A percentile compares a stretch with the other conserved stretches of the same genome.
Conservation (phyloP, 2,329 filamentous ascomycete species). For the Harringtonia lauricola region DNA sequence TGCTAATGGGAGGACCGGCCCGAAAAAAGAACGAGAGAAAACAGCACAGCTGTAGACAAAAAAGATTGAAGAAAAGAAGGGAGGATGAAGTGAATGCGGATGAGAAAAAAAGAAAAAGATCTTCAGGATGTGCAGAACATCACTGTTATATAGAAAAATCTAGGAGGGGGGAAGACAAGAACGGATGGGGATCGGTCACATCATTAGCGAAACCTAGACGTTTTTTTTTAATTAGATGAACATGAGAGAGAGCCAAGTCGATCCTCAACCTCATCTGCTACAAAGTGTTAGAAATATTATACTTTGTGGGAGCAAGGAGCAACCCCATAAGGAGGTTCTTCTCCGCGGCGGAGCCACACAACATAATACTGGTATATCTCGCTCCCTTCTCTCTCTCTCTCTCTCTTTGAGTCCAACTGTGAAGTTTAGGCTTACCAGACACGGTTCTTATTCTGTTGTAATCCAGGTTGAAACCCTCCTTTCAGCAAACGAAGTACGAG, state of each 20-base stretch:
- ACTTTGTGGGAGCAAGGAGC: background rate
- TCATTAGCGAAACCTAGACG: background rate
- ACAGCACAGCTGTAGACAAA: slow-evolving; percentile 17
- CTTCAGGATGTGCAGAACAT: background rate
- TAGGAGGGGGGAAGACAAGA: background rate
- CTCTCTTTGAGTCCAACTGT: background rate
- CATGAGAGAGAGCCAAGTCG: background rate
- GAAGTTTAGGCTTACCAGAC: background rate
- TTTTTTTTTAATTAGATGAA: background rate
- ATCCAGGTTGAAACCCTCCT: background rate
- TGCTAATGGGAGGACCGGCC: background rate
- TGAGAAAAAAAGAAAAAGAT: background rate
- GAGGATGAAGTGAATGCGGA: background rate
- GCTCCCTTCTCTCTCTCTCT: background rate
- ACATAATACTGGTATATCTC: background rate
- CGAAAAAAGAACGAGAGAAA: slow-evolving; percentile 1
- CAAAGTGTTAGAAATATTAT: background rate
- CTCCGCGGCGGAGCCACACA: background rate
- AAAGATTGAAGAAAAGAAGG: slow-evolving; percentile 1
- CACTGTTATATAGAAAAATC: background rate
- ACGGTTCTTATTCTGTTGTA: background rate
- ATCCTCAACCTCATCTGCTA: background rate
- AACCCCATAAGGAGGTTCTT: background rate
- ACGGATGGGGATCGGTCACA: background rate
- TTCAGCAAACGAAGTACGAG: background rate